A percentile compares a stretch with the other conserved stretches of the same genome.
Evolutionary conservation across 768 basidiomycete species (phyloP).

Genomic region (Asterophora parasitica): DNA sequence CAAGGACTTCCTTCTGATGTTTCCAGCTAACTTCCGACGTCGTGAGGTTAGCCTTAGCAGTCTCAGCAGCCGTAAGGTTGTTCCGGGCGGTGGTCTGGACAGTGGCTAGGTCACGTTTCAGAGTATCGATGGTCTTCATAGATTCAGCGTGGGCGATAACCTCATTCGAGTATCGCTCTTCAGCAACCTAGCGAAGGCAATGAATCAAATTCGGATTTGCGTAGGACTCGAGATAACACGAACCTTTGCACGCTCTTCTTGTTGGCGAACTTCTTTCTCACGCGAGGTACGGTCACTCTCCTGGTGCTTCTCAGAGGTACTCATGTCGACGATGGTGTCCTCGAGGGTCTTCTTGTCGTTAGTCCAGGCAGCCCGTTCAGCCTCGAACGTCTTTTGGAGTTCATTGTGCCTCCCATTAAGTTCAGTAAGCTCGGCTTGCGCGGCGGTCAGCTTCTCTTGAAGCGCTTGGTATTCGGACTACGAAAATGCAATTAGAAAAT

Average conservation of each 20-base stretch:
- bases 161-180: conserved; percentile 77
- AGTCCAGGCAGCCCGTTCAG: conserved; percentile 64
- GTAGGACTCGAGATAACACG: conserved; percentile 3
- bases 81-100: conserved; percentile 54
- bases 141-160: conserved; percentile 84
- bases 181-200: conserved; percentile 47
- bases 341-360: conserved; percentile 81
- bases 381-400: conserved; percentile 60
- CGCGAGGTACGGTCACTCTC: conserved; percentile 60
- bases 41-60: conserved; percentile 66
- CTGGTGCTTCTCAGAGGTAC: conserved; percentile 62
- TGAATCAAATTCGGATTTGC: neutral
- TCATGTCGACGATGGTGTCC: conserved; percentile 77
- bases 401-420: conserved; percentile 48
- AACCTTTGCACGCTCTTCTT: conserved; percentile 70
- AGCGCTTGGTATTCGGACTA: conserved; percentile 64
- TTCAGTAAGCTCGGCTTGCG: conserved; percentile 50
- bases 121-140: conserved; percentile 62
- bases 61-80: conserved; percentile 58
- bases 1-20: conserved; percentile 69
- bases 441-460: conserved; percentile 52
- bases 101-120: conserved; percentile 58
- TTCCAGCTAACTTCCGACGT: conserved; percentile 78
- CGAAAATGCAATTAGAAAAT: neutral
- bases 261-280: conserved; percentile 59